Conservation (phyloP, 2,329 filamentous ascomycete species). For the Epichloe elymi region DNA sequence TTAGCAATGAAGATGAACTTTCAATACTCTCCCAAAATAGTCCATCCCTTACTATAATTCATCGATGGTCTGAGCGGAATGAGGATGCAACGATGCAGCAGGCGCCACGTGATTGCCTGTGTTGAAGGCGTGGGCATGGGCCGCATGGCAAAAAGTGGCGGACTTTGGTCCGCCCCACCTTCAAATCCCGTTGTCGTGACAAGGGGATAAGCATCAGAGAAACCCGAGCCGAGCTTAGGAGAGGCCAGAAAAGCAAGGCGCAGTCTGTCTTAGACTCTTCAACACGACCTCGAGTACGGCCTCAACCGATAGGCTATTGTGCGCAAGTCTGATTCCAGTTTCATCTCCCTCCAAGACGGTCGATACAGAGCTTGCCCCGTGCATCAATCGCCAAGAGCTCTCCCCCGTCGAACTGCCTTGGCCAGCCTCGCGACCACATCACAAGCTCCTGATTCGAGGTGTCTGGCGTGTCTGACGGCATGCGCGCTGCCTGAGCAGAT, state of each 20-base stretch:
- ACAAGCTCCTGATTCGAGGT: neutral
- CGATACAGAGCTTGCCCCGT: neutral
- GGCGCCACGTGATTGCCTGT: neutral
- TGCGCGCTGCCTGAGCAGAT: constrained; percentile 29
- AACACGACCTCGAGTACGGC: neutral
- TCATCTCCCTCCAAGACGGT: neutral
- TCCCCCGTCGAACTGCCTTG: neutral
- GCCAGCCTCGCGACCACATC: constrained; percentile 2
- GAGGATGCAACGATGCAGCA: neutral
- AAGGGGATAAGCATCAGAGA: constrained; percentile 2
- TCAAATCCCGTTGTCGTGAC: constrained; percentile 1
- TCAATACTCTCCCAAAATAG: too few relatives aligned
- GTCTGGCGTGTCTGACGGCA: constrained; percentile 20
- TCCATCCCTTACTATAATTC: too few relatives aligned
- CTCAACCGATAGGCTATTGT: neutral
- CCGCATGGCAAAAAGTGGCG: too few relatives aligned
- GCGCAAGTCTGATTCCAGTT: neutral
- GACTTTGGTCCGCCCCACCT: constrained; percentile 1
- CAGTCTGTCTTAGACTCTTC: neutral
- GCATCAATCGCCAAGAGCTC: neutral
- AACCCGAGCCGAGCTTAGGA: neutral
- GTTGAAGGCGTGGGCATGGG: neutral
- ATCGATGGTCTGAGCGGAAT: too few relatives aligned
- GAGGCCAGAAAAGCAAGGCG: constrained; percentile 1
- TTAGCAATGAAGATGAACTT: too few relatives aligned